Evolutionary conservation across 2,329 filamentous ascomycete genomes (phyloP).

Genomic region (Intubia oerlemansii): DNA sequence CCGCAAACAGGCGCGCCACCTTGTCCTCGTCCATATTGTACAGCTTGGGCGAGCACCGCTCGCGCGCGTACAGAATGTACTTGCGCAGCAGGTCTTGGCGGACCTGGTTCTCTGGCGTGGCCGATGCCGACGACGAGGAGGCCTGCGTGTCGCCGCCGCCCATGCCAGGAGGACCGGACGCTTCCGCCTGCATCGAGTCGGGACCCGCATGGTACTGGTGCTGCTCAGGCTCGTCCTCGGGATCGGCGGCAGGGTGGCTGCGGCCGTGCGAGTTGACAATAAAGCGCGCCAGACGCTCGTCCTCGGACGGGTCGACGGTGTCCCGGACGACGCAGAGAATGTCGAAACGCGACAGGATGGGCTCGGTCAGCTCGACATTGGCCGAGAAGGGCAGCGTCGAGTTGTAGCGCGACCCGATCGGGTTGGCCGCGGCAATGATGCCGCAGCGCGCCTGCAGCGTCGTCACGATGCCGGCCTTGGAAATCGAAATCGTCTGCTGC

Average conservation of each 20-base stretch:
- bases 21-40: constrained; percentile 98
- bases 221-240: not conserved
- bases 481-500: constrained; percentile 97
- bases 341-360: constrained; percentile 93
- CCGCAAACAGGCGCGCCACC: constrained; percentile 77
- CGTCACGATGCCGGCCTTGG: constrained; percentile 94
- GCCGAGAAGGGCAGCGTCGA: constrained; percentile 87
- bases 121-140: constrained; percentile 7
- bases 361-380: constrained; percentile 92
- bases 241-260: constrained; percentile 36
- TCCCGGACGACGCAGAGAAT: constrained; percentile 92
- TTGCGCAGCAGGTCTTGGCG: constrained; percentile 81
- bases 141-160: constrained; percentile 14
- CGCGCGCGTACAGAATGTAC: constrained; percentile 88
- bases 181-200: constrained; percentile 39
- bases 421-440: constrained; percentile 91
- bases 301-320: constrained; percentile 77
- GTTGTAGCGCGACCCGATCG: constrained; percentile 90
- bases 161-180: no score
- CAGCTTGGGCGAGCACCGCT: constrained; percentile 75
- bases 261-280: constrained; percentile 87
- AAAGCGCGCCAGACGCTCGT: constrained; percentile 83
- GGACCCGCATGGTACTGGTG: no score
- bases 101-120: constrained; percentile 44
- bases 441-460: constrained; percentile 90